These are phyloP conservation scores for Trebouxia gelatinosa DNA, from an alignment of 163 green algal genomes.

Conservation along the genomic window DNA sequence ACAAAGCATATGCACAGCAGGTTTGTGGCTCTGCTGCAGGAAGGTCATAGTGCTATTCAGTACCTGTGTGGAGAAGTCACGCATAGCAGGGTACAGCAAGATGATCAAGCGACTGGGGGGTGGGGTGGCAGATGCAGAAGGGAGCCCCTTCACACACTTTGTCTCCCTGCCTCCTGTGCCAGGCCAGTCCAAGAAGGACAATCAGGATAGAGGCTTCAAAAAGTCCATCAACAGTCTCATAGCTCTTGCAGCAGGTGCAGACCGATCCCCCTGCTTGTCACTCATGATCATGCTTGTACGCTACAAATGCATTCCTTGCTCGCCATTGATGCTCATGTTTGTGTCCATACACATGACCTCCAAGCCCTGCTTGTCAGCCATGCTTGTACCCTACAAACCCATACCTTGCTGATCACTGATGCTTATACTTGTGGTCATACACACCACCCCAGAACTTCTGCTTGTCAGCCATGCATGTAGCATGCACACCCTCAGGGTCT, in stretches of 20 bases:
- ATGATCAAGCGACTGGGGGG: constrained; percentile 10
- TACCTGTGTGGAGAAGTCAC: not conserved
- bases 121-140: not conserved
- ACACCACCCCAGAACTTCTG: no score
- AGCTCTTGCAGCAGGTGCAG: constrained; percentile 33
- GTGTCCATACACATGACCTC: no score
- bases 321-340: no score
- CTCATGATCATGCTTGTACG: no score
- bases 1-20: not conserved
- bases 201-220: constrained; percentile 30
- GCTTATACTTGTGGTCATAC: no score
- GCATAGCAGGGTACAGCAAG: constrained; percentile 1
- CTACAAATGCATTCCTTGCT: no score
- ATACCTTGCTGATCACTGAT: no score
- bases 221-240: constrained; percentile 36
- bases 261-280: no score
- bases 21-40: not conserved
- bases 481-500: no score
- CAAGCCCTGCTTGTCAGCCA: no score
- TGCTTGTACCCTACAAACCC: no score
- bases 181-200: not conserved
- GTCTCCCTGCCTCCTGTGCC: not conserved
- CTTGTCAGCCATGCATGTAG: no score
- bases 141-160: constrained; percentile 17
- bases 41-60: constrained; percentile 11